Percentiles rank a stretch among this genome's conserved stretches.
Evolutionary conservation across 2,329 filamentous ascomycete genomes (phyloP).

Genomic region (Falciphora oryzae): DNA sequence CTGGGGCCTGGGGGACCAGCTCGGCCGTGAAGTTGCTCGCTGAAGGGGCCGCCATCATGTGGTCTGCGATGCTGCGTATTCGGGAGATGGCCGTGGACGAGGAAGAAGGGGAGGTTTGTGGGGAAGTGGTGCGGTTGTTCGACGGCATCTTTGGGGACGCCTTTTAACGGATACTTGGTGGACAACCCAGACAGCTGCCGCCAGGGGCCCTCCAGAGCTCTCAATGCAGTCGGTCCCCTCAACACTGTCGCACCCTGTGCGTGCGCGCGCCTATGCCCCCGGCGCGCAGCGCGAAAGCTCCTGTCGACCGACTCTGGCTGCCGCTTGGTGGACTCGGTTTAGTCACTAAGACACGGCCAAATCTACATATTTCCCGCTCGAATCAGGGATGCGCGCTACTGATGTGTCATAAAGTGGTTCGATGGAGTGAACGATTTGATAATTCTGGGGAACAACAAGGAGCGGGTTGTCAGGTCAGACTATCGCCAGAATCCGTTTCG

Average conservation of each 20-base stretch:
- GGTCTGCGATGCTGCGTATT: constrained; percentile 58
- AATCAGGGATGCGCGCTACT: constrained; percentile 4
- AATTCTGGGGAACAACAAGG: not conserved
- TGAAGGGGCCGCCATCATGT: constrained; percentile 58
- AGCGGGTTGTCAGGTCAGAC: not conserved
- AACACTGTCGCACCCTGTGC: not conserved
- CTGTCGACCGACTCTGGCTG: too few relatives aligned
- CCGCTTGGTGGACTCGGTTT: not conserved
- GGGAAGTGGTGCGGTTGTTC: constrained; percentile 11
- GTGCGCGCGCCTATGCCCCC: too few relatives aligned
- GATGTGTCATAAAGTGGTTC: constrained; percentile 8
- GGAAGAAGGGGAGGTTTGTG: constrained; percentile 28
- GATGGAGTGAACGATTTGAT: not conserved
- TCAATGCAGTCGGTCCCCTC: not conserved
- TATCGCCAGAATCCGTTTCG: not conserved
- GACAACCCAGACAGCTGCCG: too few relatives aligned
- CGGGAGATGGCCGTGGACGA: constrained; percentile 43
- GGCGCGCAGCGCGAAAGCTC: not conserved
- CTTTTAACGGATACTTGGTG: not conserved
- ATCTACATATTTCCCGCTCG: not conserved
- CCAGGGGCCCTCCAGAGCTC: not conserved
- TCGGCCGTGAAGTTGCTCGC: constrained; percentile 68
- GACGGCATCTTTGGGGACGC: constrained; percentile 5
- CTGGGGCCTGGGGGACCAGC: constrained; percentile 80
- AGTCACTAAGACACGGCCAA: not conserved